These are phyloP conservation scores for Aurinia saxatilis DNA, from an alignment of 345 rosid species.

Conservation along the genomic window DNA sequence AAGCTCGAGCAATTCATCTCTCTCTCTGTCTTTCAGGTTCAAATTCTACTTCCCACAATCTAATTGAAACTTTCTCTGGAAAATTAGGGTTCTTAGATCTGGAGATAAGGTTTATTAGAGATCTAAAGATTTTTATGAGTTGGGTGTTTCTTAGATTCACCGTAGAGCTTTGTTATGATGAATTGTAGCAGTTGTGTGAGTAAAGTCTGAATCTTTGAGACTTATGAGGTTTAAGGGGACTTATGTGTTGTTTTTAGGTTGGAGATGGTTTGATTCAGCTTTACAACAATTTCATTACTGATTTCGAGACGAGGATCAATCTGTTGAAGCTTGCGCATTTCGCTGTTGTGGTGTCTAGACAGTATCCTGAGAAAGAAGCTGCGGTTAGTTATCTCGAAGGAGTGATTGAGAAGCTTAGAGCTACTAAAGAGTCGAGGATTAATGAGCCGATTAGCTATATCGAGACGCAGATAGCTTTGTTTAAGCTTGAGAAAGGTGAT, in stretches of 20 bases:
- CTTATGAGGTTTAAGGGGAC: background rate
- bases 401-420: constrained; percentile 74
- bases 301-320: constrained; percentile 94
- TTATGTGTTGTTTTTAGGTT: constrained; percentile 39
- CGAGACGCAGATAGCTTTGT: constrained; percentile 78
- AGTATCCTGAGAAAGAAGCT: constrained; percentile 82
- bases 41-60: background rate
- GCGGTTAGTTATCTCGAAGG: constrained; percentile 76
- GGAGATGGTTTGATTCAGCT: constrained; percentile 90
- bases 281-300: constrained; percentile 81
- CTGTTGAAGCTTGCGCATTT: constrained; percentile 96
- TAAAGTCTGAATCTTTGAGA: background rate
- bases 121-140: constrained; percentile 8
- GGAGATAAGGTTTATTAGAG: background rate
- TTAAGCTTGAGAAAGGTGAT: constrained; percentile 80
- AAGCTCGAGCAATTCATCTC: constrained; percentile 95
- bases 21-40: constrained; percentile 73
- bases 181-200: background rate
- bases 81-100: constrained; percentile 21
- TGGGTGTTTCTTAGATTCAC: background rate
- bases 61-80: background rate
- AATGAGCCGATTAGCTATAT: constrained; percentile 85
- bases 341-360: constrained; percentile 82
- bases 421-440: constrained; percentile 67
- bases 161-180: background rate